phyloP scores from a whole-genome alignment of 23 red algal species.

The Gracilaria gracilis region DNA sequence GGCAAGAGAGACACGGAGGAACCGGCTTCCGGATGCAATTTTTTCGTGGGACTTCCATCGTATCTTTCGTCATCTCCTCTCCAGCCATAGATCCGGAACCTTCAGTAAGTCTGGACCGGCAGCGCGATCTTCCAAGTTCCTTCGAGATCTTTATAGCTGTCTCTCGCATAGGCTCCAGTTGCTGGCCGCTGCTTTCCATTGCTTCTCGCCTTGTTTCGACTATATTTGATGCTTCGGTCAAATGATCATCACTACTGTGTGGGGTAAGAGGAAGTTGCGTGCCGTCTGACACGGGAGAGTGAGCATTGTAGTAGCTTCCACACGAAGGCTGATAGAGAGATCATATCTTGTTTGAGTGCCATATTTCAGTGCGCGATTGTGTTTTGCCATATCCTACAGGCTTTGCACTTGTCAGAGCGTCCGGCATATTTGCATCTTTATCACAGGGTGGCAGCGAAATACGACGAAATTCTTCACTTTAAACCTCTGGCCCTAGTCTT shows the following conservation, averaged over 20 bases:
- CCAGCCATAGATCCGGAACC: not conserved
- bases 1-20: slow-evolving; percentile 10
- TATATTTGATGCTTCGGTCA: not conserved
- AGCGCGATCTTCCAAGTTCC: not conserved
- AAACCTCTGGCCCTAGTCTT: not conserved
- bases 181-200: not conserved
- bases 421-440: not conserved
- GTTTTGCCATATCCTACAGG: not conserved
- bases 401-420: not conserved
- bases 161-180: not conserved
- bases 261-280: slow-evolving; percentile 31
- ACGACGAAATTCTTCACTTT: not conserved
- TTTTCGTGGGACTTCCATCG: not conserved
- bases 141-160: not conserved
- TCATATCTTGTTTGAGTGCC: no score
- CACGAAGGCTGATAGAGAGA: not conserved
- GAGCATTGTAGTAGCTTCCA: not conserved
- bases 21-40: not conserved
- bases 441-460: not conserved
- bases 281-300: slow-evolving; percentile 26
- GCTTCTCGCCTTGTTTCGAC: not conserved
- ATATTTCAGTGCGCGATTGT: not conserved
- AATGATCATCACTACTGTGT: slow-evolving; percentile 31
- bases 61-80: not conserved
- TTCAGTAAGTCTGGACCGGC: not conserved